These are phyloP conservation scores for Carex pumila DNA, from an alignment of 176 grass and related monocot species.

Conservation along the genomic window DNA sequence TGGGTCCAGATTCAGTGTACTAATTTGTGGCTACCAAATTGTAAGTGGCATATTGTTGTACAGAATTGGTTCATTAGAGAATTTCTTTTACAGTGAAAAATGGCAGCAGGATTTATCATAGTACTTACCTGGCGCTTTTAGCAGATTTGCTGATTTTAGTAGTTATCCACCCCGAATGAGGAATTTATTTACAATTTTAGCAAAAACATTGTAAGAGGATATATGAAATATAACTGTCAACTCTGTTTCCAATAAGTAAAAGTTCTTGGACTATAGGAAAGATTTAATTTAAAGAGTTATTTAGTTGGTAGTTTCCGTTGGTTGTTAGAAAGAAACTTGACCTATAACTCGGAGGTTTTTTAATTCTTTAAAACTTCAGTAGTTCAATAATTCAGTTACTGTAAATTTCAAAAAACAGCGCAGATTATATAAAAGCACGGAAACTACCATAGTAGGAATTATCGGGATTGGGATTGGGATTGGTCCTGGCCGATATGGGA, in stretches of 20 bases:
- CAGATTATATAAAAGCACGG: background rate
- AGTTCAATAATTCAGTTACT: too few relatives aligned
- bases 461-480: too few relatives aligned
- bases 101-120: background rate
- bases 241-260: background rate
- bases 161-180: background rate
- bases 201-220: background rate
- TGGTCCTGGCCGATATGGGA: too few relatives aligned
- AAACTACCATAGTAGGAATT: too few relatives aligned
- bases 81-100: background rate
- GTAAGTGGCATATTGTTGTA: background rate
- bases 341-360: background rate
- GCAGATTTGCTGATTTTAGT: slow-evolving; percentile 3
- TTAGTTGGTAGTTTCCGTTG: background rate
- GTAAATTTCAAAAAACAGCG: background rate
- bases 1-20: background rate
- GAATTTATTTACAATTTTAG: background rate
- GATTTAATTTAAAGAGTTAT: background rate
- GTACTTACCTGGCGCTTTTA: background rate
- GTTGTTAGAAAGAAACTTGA: background rate
- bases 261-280: background rate
- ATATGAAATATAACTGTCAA: background rate
- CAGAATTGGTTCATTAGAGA: background rate
- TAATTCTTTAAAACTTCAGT: background rate
- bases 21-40: background rate